Conservation (phyloP, 768 basidiomycete genomes). For the Leccinum subgranulosum region DNA sequence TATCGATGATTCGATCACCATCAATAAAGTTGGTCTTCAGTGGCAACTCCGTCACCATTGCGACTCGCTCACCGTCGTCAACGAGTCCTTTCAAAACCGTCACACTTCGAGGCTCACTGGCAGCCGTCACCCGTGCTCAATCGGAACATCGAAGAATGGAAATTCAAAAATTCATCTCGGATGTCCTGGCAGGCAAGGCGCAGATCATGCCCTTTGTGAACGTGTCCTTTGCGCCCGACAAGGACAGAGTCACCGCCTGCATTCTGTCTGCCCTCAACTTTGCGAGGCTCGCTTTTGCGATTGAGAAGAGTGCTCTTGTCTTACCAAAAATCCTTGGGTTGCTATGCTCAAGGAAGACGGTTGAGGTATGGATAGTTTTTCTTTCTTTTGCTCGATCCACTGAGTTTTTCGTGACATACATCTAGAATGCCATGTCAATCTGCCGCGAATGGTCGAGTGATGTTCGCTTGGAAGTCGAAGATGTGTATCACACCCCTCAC, state of each 20-base stretch:
- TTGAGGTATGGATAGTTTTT: slow-evolving; percentile 16
- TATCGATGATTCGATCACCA: background rate
- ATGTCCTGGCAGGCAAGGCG: slow-evolving; percentile 27
- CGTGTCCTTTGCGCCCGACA: slow-evolving; percentile 35
- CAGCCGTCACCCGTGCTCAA: background rate
- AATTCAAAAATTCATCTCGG: slow-evolving; percentile 9
- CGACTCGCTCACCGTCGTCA: slow-evolving; percentile 1
- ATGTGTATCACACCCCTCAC: slow-evolving; percentile 43
- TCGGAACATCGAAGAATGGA: slow-evolving; percentile 9
- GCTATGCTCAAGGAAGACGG: slow-evolving; percentile 11
- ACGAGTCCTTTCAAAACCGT: slow-evolving; percentile 1
- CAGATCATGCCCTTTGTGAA: slow-evolving; percentile 41
- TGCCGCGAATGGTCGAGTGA: slow-evolving; percentile 46
- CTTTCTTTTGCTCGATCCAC: background rate
- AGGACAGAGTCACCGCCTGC: slow-evolving; percentile 37
- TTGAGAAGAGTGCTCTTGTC: background rate
- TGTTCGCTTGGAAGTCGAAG: slow-evolving; percentile 49
- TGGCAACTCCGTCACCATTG: too few species aligned
- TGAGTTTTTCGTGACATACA: background rate
- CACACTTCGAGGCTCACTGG: background rate
- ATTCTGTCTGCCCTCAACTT: slow-evolving; percentile 62
- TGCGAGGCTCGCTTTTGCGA: slow-evolving; percentile 42
- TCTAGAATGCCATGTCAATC: slow-evolving; percentile 51
- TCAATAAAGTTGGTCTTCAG: background rate
- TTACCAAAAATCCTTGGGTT: slow-evolving; percentile 10